Base-by-base conservation (phyloP, 2,329 filamentous ascomycete genomes). In the Emergomyces africanus region DNA sequence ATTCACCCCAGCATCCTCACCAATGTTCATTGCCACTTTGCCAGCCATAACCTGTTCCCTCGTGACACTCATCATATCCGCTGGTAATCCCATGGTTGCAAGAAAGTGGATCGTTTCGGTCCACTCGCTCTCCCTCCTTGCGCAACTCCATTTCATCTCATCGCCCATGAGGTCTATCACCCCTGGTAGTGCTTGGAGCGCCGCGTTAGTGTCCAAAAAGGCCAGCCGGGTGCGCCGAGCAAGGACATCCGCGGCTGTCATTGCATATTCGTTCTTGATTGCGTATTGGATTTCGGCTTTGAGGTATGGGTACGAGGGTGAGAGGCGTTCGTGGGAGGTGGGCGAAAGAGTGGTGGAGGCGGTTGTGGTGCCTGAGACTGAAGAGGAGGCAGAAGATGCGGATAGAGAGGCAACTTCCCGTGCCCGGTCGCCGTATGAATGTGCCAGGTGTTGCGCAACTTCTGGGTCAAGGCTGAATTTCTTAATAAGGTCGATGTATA, bases 401-500 rank as follows among this genome's bases (percentile, higher is more conserved):
- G 84, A 89, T 49, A 91, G 77, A 0, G 85, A 79, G 9, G 86
- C 87, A 20, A 92, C 87, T 2, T 83, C 84, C 89, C 88, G 92
- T 23, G 89, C 88, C 60, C 89, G 82, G 72, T 92, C 89, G 61
- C 89, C 89, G 69, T 92, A 94, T 61, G 86, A 86, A 68, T 86
- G 82, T 41, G 84, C 84, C 33, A 92, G 79, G 71, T 92, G 88
- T 74, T 87, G 88, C 54, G 89, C 88, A 9, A 92, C 86, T 65
- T 90, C 87, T 18, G 87, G 90, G 71, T 92, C 89, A 59, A 92
- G 74, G 63, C 87, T 87, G 69, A 87, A 91, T 74, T 90, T 86
- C 72, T 92, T 88, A 68, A 91, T 89, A 33, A 92, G 76, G 71
- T 89, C 87, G 76, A 92, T 91, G 76, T 90, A 91, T 39, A 92